Conservation (phyloP, 2,329 filamentous ascomycete genomes). For the Torrubiella hemipterigena region DNA sequence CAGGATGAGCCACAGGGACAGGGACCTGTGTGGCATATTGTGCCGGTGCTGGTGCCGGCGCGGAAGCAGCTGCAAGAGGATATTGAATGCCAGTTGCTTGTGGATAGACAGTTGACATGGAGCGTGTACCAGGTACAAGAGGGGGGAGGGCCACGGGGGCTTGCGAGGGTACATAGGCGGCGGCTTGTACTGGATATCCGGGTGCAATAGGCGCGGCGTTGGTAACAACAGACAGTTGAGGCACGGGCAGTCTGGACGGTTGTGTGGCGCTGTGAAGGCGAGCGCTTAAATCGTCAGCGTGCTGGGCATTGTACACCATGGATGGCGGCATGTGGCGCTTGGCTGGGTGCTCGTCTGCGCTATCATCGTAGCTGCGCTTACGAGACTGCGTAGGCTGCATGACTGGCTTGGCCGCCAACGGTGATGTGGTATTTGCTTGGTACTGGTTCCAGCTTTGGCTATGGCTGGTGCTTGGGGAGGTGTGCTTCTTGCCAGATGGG, state of each 20-base stretch:
- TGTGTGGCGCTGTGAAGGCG: slow-evolving; percentile 9
- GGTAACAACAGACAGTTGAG: slow-evolving; percentile 57
- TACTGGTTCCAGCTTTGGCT: slow-evolving; percentile 26
- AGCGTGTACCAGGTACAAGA: slow-evolving; percentile 46
- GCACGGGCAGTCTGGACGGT: slow-evolving; percentile 47
- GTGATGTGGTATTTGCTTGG: slow-evolving; percentile 30
- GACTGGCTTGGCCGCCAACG: slow-evolving; percentile 34
- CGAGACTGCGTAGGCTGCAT: slow-evolving; percentile 26
- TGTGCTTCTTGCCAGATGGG: slow-evolving; percentile 19
- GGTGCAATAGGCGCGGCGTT: slow-evolving; percentile 9
- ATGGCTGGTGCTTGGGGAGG: slow-evolving; percentile 27
- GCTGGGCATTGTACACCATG: slow-evolving; percentile 3
- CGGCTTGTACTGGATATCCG: slow-evolving; percentile 11
- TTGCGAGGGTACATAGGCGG: slow-evolving; percentile 12
- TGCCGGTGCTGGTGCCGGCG: slow-evolving; percentile 4
- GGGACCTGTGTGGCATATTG: slow-evolving; percentile 6
- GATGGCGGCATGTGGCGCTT: slow-evolving; percentile 31
- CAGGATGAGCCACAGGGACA: slow-evolving; percentile 7
- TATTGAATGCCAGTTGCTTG: slow-evolving; percentile 29
- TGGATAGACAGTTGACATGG: slow-evolving; percentile 69
- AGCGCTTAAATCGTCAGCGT: neutral
- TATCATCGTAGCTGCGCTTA: slow-evolving; percentile 40
- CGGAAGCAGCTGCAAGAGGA: slow-evolving; percentile 24
- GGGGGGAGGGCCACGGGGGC: slow-evolving; percentile 45
- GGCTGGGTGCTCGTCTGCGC: slow-evolving; percentile 39